Evolutionary conservation across 306 rosid species (phyloP), one percentile per base, ranked within the genome.

Genomic region (Echinosophora koreensis): DNA sequence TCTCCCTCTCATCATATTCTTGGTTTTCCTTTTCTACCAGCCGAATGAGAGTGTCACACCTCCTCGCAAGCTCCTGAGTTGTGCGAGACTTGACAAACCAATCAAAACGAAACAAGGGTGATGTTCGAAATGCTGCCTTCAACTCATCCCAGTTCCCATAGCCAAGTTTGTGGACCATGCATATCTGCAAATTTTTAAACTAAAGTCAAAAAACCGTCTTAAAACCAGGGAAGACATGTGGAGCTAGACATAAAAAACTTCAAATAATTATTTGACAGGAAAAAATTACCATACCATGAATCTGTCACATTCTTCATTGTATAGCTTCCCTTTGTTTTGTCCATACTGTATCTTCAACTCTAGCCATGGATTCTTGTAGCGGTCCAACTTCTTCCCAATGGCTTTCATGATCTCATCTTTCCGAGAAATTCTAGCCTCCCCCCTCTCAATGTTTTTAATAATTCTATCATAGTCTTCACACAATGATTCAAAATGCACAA

Each of bases 31-130:
- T 95, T 89, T 95, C 99, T 59, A 95, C 97, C 78, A 92, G 86
- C 49, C 99, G 90, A 67, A 95, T 89, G 71, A 95, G 85, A 44
- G 99, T 95, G 85, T 95, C 99, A 37, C 99, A 95, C 86, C 99
- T 92, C 87, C 99, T 92, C 1, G 99, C 97, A 49, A 95, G 96
- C 88, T 95, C 99, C 86, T 95, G 99, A 8, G 99, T 91, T 61
- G 99, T 95, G 78, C 99, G 97, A 56, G 99, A 95, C 88, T 95
- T 95, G 2, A 95, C 93, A 86, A 95, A 95, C 99, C 99, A 95
- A 88, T 95, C 99, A 84, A 95, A 95, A 73, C 98, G 93, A 85
- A 95, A 95, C 84, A 95, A 81, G 30, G 99, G 97, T 32, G 99
- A 95, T 4, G 98, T 95, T 50, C 99, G 97, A 66, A 95, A 95